phyloP scores from a whole-genome alignment of 306 rosid species.

The Inga leiocalycina region DNA sequence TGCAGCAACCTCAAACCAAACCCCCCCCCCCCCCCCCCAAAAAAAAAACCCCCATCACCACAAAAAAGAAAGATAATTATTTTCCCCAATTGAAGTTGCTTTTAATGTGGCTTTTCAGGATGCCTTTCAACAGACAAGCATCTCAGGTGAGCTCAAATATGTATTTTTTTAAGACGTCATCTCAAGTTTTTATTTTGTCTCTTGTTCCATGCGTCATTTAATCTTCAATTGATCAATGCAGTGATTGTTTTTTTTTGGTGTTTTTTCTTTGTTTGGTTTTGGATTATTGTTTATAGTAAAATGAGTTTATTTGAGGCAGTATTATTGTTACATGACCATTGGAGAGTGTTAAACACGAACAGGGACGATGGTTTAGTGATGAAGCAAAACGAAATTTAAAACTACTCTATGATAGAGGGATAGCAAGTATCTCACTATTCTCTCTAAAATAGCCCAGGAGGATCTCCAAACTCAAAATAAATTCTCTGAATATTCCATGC shows the following conservation, averaged over 20 bases:
- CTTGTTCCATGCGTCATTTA: not conserved
- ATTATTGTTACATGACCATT: no score
- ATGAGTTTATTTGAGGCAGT: not conserved
- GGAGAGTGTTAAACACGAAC: no score
- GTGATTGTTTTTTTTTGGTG: not conserved
- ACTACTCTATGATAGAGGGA: no score
- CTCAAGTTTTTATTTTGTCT: not conserved
- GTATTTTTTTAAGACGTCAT: constrained; percentile 7
- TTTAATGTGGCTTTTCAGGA: constrained; percentile 52
- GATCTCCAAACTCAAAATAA: no score
- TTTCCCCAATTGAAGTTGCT: constrained; percentile 7
- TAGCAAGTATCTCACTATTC: no score
- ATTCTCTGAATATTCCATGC: no score
- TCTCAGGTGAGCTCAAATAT: constrained; percentile 48
- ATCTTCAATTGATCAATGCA: not conserved
- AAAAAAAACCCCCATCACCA: no score
- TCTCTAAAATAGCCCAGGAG: no score
- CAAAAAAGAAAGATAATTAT: not conserved
- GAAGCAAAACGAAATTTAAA: no score
- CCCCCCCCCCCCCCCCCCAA: no score
- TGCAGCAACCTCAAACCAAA: not conserved
- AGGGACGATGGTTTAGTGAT: no score
- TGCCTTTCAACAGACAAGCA: constrained; percentile 58
- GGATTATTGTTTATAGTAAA: constrained; percentile 1
- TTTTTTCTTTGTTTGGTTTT: not conserved